Base-by-base conservation (phyloP, 73 alveolate species). In the Tetrahymena malaccensis region DNA sequence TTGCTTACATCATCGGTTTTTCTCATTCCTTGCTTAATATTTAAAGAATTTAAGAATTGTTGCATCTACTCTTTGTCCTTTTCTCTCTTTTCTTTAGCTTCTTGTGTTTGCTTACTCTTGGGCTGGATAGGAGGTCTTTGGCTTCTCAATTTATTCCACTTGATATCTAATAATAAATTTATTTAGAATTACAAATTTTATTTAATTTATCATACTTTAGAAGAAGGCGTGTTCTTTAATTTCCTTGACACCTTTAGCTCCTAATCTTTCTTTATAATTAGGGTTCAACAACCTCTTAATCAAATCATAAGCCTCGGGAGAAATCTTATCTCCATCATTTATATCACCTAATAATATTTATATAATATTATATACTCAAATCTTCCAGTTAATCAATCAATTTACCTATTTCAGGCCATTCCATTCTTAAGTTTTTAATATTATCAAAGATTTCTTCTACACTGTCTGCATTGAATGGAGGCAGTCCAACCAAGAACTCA, bases 171-270 rank as follows among this genome's bases (percentile, higher is more conserved):
- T 50, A 0, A 27, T 19, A 70, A n/a, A 40, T 7, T 4, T 40
- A 4, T 40, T 40, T 40, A 40, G 15, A 6, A 40, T 40, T 40
- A 35, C 0, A 40, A 40, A 10, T 40, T 40, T 40, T 6, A 4
- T 40, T 0, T 40, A 40, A 40, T 40, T 40, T 4, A 8, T 40
- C 3, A 40, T 94, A 85, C 98, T 99, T 33, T 96, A 95, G 96
- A 98, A 97, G 97, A 98, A 98, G 0, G 96, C 94, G 96, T 99
- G 99, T 35, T 97, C 94, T 95, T 98, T 99, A 40, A 99, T 98
- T 95, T 99, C 99, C 70, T 97, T 97, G 13, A 97, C 96, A 12
- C 98, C 98, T 50, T 97, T 97, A 34, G 95, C 70, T 0, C 99
- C 99, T 34, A 99, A 94, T 95, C 99, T 97, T 44, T 98, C 96